A percentile compares a stretch with the other conserved stretches of the same genome.
phyloP scores from a whole-genome alignment of 2,329 filamentous ascomycete genomes.

The Sclerotinia nivalis region DNA sequence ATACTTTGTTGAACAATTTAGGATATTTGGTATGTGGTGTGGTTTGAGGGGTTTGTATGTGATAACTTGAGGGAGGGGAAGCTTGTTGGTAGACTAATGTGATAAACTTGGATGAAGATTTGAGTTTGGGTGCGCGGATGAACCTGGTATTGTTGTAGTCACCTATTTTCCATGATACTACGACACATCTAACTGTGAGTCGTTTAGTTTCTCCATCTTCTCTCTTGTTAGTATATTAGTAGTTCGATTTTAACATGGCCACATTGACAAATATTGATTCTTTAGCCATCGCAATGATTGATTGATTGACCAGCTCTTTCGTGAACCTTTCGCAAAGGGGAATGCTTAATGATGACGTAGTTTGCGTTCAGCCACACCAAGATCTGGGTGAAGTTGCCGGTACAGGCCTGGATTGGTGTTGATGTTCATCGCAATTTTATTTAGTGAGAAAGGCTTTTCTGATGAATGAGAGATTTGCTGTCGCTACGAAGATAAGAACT shows the following conservation, averaged over 20 bases:
- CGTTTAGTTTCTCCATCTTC: slow-evolving; percentile 1
- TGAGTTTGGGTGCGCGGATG: background rate
- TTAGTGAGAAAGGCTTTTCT: background rate
- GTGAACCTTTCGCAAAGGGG: background rate
- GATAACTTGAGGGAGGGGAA: background rate
- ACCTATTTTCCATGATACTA: background rate
- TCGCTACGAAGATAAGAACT: background rate
- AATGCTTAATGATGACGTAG: slow-evolving; percentile 2
- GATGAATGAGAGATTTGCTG: background rate
- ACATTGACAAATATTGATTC: background rate
- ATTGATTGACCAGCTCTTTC: background rate
- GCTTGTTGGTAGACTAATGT: background rate
- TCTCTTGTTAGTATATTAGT: background rate
- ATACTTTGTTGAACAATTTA: background rate
- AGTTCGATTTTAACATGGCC: background rate
- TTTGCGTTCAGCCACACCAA: background rate
- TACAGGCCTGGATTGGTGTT: too few species aligned
- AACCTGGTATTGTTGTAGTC: background rate
- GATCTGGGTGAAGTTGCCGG: too few species aligned
- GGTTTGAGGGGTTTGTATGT: background rate
- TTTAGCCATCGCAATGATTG: background rate
- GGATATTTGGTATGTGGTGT: background rate
- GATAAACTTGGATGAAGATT: background rate
- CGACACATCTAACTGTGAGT: slow-evolving; percentile 8
- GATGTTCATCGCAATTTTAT: background rate